Percentiles rank a stretch among this genome's conserved stretches.
These are phyloP conservation scores for Mycena pura DNA, from an alignment of 768 basidiomycete species.

Conservation along the genomic window DNA sequence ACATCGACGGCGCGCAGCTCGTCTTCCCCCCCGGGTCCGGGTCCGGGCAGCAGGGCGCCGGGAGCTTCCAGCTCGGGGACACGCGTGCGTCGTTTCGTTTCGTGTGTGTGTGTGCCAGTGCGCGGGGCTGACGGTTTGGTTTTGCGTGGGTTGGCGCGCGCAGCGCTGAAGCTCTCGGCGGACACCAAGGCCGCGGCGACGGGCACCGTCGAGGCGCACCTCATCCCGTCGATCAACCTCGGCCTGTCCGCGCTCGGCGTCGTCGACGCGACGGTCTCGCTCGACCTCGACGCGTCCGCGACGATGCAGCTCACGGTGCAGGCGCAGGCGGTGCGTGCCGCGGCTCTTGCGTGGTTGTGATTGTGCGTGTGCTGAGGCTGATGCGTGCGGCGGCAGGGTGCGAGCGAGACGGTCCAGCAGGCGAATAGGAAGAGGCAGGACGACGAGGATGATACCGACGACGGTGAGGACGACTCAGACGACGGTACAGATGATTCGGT, in stretches of 20 bases:
- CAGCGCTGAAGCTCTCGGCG: constrained; percentile 41
- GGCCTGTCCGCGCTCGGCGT: constrained; percentile 32
- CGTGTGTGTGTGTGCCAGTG: too few species aligned
- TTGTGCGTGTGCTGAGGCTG: too few species aligned
- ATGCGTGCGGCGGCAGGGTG: too few species aligned
- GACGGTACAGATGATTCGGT: background rate
- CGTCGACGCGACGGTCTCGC: constrained; percentile 3
- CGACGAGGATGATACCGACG: background rate
- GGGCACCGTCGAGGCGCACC: constrained; percentile 40
- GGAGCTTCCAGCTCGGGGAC: constrained; percentile 7
- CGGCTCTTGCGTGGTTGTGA: too few species aligned
- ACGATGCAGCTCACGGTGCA: constrained; percentile 17
- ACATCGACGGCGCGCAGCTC: constrained; percentile 47
- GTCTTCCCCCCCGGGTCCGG: constrained; percentile 50
- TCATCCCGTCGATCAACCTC: constrained; percentile 45
- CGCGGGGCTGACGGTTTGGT: too few species aligned
- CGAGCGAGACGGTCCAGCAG: constrained; percentile 10
- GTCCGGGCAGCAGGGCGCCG: constrained; percentile 24
- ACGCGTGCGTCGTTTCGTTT: constrained; percentile 4
- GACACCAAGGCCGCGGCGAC: constrained; percentile 37
- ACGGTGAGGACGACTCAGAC: background rate
- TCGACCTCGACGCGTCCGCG: constrained; percentile 18
- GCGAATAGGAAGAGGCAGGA: constrained; percentile 5
- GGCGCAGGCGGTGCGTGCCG: constrained; percentile 4
- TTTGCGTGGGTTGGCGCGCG: too few species aligned